A percentile compares a stretch with the other conserved stretches of the same genome.
phyloP scores from a whole-genome alignment of 2,329 filamentous ascomycete species.

The Alternaria postmessia region DNA sequence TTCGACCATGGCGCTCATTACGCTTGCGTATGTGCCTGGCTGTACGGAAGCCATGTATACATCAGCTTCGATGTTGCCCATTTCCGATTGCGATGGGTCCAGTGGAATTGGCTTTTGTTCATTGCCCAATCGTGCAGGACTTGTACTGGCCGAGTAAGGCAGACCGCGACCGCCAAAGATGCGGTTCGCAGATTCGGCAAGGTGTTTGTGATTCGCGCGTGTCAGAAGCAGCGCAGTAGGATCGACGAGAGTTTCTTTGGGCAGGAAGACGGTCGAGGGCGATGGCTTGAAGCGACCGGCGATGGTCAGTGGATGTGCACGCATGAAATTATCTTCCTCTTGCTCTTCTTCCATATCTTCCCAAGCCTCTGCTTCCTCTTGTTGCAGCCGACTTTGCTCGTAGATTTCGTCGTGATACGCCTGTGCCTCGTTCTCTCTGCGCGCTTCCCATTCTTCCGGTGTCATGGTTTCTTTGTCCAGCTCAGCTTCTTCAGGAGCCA shows the following conservation, averaged over 20 bases:
- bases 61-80: conserved; percentile 80
- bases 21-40: conserved; percentile 74
- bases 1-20: conserved; percentile 74
- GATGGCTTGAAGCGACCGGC: conserved; percentile 77
- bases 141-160: conserved; percentile 78
- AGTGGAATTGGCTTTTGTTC: conserved; percentile 72
- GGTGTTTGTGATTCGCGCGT: conserved; percentile 71
- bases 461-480: conserved; percentile 35
- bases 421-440: conserved; percentile 44
- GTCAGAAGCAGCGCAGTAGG: conserved; percentile 76
- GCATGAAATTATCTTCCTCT: conserved; percentile 55
- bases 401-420: conserved; percentile 47
- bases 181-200: conserved; percentile 74
- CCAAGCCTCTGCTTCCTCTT: conserved; percentile 53
- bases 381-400: conserved; percentile 54
- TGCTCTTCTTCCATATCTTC: conserved; percentile 35
- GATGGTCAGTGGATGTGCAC: conserved; percentile 77
- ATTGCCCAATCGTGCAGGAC: conserved; percentile 59
- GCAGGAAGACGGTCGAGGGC: conserved; percentile 78
- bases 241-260: conserved; percentile 71
- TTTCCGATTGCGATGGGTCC: conserved; percentile 68
- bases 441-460: conserved; percentile 43
- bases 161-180: conserved; percentile 80
- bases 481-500: conserved; percentile 36
- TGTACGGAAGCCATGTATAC: conserved; percentile 73